Evolutionary conservation across 2,329 filamentous ascomycete species (phyloP).

Genomic region (Bipolaris zeicola): DNA sequence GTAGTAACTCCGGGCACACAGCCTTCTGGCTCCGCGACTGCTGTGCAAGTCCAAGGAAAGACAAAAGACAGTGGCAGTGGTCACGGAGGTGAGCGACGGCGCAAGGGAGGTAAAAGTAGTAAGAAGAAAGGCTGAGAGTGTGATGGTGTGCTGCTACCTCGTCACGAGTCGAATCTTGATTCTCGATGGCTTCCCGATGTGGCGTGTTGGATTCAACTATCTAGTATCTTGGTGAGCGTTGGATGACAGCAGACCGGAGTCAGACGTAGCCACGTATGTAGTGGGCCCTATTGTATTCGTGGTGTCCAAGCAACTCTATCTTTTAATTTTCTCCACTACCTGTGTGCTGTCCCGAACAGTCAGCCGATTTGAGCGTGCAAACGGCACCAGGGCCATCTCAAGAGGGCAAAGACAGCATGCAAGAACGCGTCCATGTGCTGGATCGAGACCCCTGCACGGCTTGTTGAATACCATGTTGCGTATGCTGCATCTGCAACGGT

Average conservation of each 20-base stretch:
- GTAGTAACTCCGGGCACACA: constrained; percentile 23
- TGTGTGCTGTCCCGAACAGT: constrained; percentile 16
- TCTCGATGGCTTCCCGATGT: neutral
- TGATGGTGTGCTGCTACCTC: neutral
- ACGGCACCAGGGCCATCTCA: constrained; percentile 3
- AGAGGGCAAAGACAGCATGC: constrained; percentile 12
- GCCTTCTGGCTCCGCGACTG: constrained; percentile 11
- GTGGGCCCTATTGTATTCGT: constrained; percentile 10
- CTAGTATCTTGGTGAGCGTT: constrained; percentile 1
- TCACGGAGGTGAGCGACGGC: constrained; percentile 34
- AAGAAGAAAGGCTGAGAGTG: constrained; percentile 23
- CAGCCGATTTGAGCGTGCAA: constrained; percentile 9
- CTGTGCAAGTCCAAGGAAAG: constrained; percentile 17
- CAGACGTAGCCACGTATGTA: constrained; percentile 12
- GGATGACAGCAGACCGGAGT: constrained; percentile 6
- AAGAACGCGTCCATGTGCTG: constrained; percentile 9
- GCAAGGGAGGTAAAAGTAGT: constrained; percentile 31
- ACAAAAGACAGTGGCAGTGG: constrained; percentile 25
- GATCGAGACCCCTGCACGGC: constrained; percentile 8
- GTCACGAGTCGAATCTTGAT: neutral
- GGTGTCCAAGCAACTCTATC: constrained; percentile 11
- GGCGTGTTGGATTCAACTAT: constrained; percentile 4
- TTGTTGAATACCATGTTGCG: constrained; percentile 16
- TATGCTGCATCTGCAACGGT: constrained; percentile 12
- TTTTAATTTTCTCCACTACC: constrained; percentile 14